Evolutionary conservation across 2,329 filamentous ascomycete species (phyloP).

Genomic region (Colletotrichum melonis): DNA sequence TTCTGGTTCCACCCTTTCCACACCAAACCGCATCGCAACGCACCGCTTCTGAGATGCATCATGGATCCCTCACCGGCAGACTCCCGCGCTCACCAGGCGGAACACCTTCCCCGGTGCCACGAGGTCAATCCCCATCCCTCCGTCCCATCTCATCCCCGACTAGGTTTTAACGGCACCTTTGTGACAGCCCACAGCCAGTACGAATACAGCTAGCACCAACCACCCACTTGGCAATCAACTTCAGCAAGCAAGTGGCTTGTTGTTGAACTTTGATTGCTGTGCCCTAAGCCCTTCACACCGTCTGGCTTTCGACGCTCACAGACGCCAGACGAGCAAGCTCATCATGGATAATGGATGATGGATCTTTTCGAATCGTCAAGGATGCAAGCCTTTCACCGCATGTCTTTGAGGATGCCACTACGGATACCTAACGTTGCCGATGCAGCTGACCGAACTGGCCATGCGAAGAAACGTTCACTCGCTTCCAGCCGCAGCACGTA

Average conservation of each 20-base stretch:
- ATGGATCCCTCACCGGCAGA: background rate
- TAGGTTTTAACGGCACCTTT: slow-evolving; percentile 17
- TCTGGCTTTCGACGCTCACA: background rate
- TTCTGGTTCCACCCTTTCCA: background rate
- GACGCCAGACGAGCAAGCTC: background rate
- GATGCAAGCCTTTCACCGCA: background rate
- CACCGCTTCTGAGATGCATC: background rate
- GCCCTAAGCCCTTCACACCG: background rate
- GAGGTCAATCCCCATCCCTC: slow-evolving; percentile 23
- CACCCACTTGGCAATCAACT: slow-evolving; percentile 2
- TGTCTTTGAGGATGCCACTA: background rate
- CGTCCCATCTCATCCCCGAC: slow-evolving; percentile 27
- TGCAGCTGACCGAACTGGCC: slow-evolving; percentile 4
- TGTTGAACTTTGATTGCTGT: background rate
- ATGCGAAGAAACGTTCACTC: slow-evolving; percentile 24
- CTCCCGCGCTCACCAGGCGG: slow-evolving; percentile 17
- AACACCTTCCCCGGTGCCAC: slow-evolving; percentile 36
- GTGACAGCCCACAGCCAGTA: slow-evolving; percentile 11
- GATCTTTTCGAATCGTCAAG: background rate
- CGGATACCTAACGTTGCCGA: background rate
- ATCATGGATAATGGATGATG: slow-evolving; percentile 15
- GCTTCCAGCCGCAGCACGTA: slow-evolving; percentile 1
- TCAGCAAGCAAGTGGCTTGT: slow-evolving; percentile 2
- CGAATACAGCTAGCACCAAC: background rate
- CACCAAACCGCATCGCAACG: background rate